phyloP scores from a whole-genome alignment of 306 rosid genomes.

The Dalbergia oliveri region DNA sequence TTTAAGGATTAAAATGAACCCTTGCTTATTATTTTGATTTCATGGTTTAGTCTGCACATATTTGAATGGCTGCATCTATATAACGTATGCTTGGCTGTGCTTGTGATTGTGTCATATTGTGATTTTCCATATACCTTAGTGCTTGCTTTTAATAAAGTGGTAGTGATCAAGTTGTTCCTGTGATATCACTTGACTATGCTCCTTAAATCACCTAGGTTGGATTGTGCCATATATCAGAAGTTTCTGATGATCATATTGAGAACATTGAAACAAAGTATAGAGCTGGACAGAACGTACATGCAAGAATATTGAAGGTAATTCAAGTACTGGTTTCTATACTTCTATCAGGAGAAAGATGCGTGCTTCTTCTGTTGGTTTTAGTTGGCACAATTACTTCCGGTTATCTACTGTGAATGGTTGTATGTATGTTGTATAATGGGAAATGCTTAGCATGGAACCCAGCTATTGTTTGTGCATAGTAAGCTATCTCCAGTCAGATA shows the following conservation, averaged over 20 bases:
- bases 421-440: not conserved
- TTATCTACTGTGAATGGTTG: conserved; percentile 5
- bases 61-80: conserved; percentile 21
- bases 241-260: conserved; percentile 72
- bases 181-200: conserved; percentile 33
- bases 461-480: not conserved
- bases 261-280: conserved; percentile 66
- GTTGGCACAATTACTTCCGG: not conserved
- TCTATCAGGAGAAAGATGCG: not conserved
- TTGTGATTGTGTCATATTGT: conserved; percentile 21
- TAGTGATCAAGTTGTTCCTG: conserved; percentile 8
- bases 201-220: conserved; percentile 72
- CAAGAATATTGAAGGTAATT: conserved; percentile 82
- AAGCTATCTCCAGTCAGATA: not conserved
- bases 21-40: not conserved
- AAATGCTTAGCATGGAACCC: conserved; percentile 10
- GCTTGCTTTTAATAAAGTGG: not conserved
- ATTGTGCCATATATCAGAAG: conserved; percentile 85
- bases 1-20: too few relatives aligned
- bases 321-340: conserved; percentile 4
- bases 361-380: not conserved
- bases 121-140: not conserved
- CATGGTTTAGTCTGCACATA: not conserved
- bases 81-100: not conserved
- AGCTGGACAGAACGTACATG: conserved; percentile 82